Conservation (phyloP, 257 asterid genomes). For the Penstemon barbatus region DNA sequence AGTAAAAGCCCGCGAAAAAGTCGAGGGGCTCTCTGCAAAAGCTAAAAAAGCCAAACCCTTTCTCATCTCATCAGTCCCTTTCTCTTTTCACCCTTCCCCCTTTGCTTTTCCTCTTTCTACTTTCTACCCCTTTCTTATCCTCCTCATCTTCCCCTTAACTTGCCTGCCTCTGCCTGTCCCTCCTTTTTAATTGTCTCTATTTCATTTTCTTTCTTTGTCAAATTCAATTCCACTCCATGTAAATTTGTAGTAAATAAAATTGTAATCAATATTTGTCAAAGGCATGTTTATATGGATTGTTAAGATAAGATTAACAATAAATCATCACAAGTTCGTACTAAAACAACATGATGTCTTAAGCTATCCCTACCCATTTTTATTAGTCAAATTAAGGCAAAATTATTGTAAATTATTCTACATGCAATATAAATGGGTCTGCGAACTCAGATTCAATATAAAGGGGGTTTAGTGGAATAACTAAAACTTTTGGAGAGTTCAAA, state of each 20-base stretch:
- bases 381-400: neutral
- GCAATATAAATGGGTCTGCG: too few species aligned
- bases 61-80: constrained; percentile 43
- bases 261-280: constrained; percentile 35
- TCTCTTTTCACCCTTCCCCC: constrained; percentile 31
- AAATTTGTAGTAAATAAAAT: too few species aligned
- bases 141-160: neutral
- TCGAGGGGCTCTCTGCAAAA: constrained; percentile 75
- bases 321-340: constrained; percentile 30
- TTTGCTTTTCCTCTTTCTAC: constrained; percentile 28
- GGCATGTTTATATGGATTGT: constrained; percentile 42
- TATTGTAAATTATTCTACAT: neutral
- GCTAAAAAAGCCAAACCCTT: constrained; percentile 50
- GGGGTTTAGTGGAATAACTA: too few species aligned
- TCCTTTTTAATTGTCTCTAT: neutral
- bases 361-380: constrained; percentile 27
- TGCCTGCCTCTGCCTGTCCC: neutral
- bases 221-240: too few species aligned
- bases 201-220: too few species aligned
- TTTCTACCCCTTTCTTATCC: neutral
- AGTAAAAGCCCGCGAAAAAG: constrained; percentile 85
- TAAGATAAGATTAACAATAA: constrained; percentile 42
- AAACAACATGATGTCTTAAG: constrained; percentile 40
- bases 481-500: too few species aligned
- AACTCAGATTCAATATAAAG: too few species aligned